Evolutionary conservation across 1,284 basidiomycete genomes (phyloP).

Genomic region (Ustilago xerochloae): DNA sequence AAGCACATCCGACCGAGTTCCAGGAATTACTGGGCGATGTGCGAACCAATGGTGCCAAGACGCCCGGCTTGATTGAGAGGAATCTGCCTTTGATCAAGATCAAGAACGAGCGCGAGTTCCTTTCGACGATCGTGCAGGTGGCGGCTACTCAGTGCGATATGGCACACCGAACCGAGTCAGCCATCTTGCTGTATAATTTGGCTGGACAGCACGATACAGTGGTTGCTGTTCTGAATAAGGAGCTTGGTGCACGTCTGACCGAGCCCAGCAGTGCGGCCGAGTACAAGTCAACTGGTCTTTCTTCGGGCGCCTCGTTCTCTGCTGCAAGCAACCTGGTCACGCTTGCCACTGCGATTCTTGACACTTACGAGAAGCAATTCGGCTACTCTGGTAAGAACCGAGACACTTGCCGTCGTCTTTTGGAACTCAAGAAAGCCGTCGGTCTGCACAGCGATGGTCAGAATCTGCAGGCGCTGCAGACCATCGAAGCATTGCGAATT

Average conservation of each 20-base stretch:
- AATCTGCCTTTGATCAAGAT: slow-evolving; percentile 82
- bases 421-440: slow-evolving; percentile 85
- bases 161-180: slow-evolving; percentile 80
- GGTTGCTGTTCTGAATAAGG: slow-evolving; percentile 85
- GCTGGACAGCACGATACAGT: slow-evolving; percentile 91
- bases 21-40: slow-evolving; percentile 89
- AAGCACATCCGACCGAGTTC: slow-evolving; percentile 78
- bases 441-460: slow-evolving; percentile 79
- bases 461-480: slow-evolving; percentile 82
- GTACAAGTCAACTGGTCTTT: slow-evolving; percentile 38
- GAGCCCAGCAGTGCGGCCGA: slow-evolving; percentile 51
- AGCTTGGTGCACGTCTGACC: slow-evolving; percentile 78
- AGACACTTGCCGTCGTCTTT: slow-evolving; percentile 74
- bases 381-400: slow-evolving; percentile 82
- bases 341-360: slow-evolving; percentile 83
- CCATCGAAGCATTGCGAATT: slow-evolving; percentile 87
- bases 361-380: slow-evolving; percentile 79
- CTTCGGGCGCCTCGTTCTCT: slow-evolving; percentile 70
- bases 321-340: slow-evolving; percentile 79
- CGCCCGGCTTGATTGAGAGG: slow-evolving; percentile 87
- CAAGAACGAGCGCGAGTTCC: slow-evolving; percentile 78
- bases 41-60: slow-evolving; percentile 85
- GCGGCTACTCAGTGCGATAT: slow-evolving; percentile 81
- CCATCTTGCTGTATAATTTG: slow-evolving; percentile 94
- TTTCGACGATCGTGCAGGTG: slow-evolving; percentile 82